Evolutionary conservation across 1,284 basidiomycete genomes (phyloP), one percentile per base, ranked within the genome.

Genomic region (Termitomyces sp.): DNA sequence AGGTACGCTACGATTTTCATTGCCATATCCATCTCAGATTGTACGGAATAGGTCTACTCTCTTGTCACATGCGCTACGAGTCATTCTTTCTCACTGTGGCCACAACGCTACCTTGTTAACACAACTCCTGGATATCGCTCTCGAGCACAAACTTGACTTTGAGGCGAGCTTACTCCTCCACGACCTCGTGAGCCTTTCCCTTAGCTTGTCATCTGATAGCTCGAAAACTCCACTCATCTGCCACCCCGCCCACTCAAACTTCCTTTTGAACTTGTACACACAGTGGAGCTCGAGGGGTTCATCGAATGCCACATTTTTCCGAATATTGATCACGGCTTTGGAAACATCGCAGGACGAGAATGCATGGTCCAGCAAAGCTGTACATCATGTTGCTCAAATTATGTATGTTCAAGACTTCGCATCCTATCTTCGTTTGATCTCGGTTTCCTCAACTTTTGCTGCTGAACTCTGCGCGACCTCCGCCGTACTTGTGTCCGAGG

Each of bases 41-140:
- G 28, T 50, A 38, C 36, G 31, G 28, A 12, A 42, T 51, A 84
- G 81, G 48, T 75, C 68, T 60, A 69, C 77, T 15, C 57, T 84
- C 21, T 60, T 77, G 2, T 74, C 81, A 0, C 81, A 85, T 60
- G 78, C 80, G 3, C 64, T 83, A 6, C 70, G 68, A 21, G 63
- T 81, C 42, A 69, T 82, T 21, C 64, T 84, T 26, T 66, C 67
- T 26, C 67, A 66, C 4, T 81, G 78, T 56, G 68, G 72, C 4
- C 73, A 68, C 46, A 68, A 80, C 58, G 72, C 77, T 28, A 76
- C 76, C 9, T 70, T 84, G 12, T 62, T 81, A 28, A 69, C 62
- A 17, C 65, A 71, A 39, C 70, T 86, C 0, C 71, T 85, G 0
- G 77, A 82, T 33, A 66, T 78, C 10, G 71, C 74, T 44, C 63